Base-by-base conservation (phyloP, 805 yeast species). In the Teunomyces tritomae region DNA sequence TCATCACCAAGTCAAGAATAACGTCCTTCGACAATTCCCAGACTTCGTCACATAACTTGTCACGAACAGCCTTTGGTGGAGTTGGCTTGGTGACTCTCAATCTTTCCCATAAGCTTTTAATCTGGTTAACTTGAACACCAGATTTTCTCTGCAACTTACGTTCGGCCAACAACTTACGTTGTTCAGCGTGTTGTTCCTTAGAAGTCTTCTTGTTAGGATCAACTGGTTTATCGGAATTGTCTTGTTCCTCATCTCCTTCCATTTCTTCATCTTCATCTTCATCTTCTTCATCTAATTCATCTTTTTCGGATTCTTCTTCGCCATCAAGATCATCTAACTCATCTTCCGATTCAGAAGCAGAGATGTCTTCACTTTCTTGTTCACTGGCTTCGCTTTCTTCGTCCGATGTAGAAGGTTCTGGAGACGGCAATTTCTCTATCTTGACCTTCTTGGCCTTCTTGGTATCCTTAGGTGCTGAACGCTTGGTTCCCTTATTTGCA, bases 101-200 rank as follows among this genome's bases (percentile, higher is more conserved):
- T 65, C 80, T 83, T 73, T 91, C 98, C 99, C 99, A 92, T 37
- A 92, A 64, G 28, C 78, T 74, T 67, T 92, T 92, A 68, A 92
- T 89, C 55, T 82, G 79, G 65, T 88, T 89, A 44, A 92, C 90
- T 67, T 86, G 88, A 32, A 71, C 70, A 58, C 97, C 98, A n/a
- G 94, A 79, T 63, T 86, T 88, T 73, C 96, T 83, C 63, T 84
- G 82, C 54, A 89, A 72, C 67, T 91, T 92, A 70, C 99, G 83
- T 63, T 91, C 97, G 49, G 82, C 80, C 33, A 86, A 74, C 33
- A 84, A 62, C 58, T 83, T 83, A 65, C 84, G 84, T 69, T 92
- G 97, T 63, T 89, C 96, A 27, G 84, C 84, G 62, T 89, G 95
- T 56, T 80, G 82, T 62, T 84, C 89, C 47, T 74, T 79, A 0